Base-by-base conservation (phyloP, 768 basidiomycete genomes). In the Russula virescens region DNA sequence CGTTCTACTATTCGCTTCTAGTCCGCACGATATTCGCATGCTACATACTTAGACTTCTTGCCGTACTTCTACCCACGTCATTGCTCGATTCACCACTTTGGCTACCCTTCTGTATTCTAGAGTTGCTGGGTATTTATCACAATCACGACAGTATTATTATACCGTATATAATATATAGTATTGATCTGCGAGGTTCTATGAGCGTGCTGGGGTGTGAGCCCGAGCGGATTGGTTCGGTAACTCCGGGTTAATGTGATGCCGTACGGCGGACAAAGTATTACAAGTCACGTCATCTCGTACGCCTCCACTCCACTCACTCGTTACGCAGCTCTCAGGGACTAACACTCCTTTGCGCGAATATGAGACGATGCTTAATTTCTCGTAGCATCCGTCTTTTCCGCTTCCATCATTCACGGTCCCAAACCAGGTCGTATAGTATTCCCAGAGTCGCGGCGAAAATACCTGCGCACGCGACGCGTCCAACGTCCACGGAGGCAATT, bases 371-470 rank as follows among this genome's bases (percentile, higher is more conserved):
- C 18, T 18, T 28, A 3, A 31, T 34, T 31, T 51, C 60, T 42
- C 55, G 25, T 40, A 52, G 42, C 60, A 52, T 55, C 47, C 40
- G 56, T 11, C 52, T 66, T 16, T 23, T 43, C 16, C 63, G 43
- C 28, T 21, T 21, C 10, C 26, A 56, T 46, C 43, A 11, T 21
- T 47, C 23, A 19, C 52, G 26, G 26, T n/a, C 25, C 21, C 66
- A 28, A 40, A n/a, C 3, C 46, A 59, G 38, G 19, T 25, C 25
- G 23, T 66, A 67, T 45, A 52, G 50, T 47, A 38, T 38, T 47
- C 56, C 56, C 16, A 58, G 59, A 13, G 60, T 65, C 45, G 66
- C 53, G 34, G 66, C 53, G 34, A 60, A 62, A n/a, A 65, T 53
- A n/a, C 58, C 60, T 23, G 48, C 60, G 5, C 55, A 56, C 40